Conservation (phyloP, 108 stramenopile genomes). For the Nitzschia sp. region DNA sequence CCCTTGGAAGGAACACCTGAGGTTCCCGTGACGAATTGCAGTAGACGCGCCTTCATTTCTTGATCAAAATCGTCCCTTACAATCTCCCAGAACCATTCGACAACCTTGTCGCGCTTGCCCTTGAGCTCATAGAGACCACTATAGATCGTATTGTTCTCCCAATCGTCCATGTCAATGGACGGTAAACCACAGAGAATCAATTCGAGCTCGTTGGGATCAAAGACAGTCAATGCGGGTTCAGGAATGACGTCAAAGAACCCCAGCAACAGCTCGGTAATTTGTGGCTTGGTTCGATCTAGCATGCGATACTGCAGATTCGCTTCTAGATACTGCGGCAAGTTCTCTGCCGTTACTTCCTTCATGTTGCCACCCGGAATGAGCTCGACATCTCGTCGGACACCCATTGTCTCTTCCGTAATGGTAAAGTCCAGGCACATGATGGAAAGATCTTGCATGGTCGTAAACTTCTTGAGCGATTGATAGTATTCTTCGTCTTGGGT, state of each 20-base stretch:
- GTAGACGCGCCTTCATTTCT: conserved; percentile 91
- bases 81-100: conserved; percentile 97
- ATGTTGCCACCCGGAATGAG: conserved; percentile 85
- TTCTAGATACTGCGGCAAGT: conserved; percentile 93
- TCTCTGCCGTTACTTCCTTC: conserved; percentile 91
- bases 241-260: conserved; percentile 98
- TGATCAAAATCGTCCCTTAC: conserved; percentile 87
- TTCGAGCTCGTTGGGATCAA: conserved; percentile 97
- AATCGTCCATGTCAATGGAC: conserved; percentile 91
- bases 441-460: conserved; percentile 69
- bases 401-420: conserved; percentile 86
- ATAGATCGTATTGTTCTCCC: conserved; percentile 90
- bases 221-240: conserved; percentile 91
- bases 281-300: conserved; percentile 84
- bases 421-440: conserved; percentile 95
- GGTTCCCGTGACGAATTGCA: conserved; percentile 97
- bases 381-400: conserved; percentile 81
- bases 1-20: conserved; percentile 94
- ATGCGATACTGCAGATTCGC: conserved; percentile 85
- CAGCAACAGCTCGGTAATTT: conserved; percentile 84
- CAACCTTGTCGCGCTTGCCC: conserved; percentile 57
- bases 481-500: conserved; percentile 88
- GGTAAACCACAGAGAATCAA: conserved; percentile 97
- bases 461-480: conserved; percentile 65
- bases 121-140: conserved; percentile 67